Evolutionary conservation across 2,329 filamentous ascomycete species (phyloP), one percentile per base, ranked within the genome.

Genomic region (Emergomyces orientalis): DNA sequence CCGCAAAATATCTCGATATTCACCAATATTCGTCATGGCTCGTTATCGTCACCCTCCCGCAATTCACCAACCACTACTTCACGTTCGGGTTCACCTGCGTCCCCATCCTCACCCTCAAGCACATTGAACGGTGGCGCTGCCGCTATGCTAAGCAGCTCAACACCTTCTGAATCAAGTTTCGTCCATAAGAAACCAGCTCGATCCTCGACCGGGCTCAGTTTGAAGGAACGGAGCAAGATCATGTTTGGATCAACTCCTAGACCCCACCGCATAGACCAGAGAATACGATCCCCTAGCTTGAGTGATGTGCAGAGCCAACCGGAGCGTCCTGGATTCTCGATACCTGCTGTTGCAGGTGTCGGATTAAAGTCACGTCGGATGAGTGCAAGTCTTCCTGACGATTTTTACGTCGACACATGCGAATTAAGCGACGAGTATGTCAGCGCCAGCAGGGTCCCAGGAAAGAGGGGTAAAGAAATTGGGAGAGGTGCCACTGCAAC

Each of bases 401-500:
- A 90, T 68, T 89, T 91, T 71, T 82, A 82, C 1, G 86, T 91
- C 37, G 86, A 90, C 65, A 82, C 86, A 11, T 87, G 81, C 32
- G 86, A 90, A 60, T 79, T 93, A 3, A 81, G 84, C 64, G 80
- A 81, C 56, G 88, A 91, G 68, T 93, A 86, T 68, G 85, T 87
- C 65, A 88, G 87, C 67, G 81, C 84, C 66, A 87, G 85, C 74
- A 85, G 89, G 67, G 78, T 93, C 60, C 80, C 89, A 39, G 88
- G 88, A 9, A 85, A 86, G 51, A 84, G 89, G 69, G 87, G 88
- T 47, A 91, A 88, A 76, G 83, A 87, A 65, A 79, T 95, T 7
- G 91, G 91, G 65, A 90, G 89, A 75, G 91, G 91, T 51, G 88
- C 89, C 13, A 92, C 89, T 6, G 90, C 90, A 52, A 88, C 89